These are phyloP conservation scores for Phytopythium montanum DNA, from an alignment of 352 stramenopile genomes.

Conservation along the genomic window DNA sequence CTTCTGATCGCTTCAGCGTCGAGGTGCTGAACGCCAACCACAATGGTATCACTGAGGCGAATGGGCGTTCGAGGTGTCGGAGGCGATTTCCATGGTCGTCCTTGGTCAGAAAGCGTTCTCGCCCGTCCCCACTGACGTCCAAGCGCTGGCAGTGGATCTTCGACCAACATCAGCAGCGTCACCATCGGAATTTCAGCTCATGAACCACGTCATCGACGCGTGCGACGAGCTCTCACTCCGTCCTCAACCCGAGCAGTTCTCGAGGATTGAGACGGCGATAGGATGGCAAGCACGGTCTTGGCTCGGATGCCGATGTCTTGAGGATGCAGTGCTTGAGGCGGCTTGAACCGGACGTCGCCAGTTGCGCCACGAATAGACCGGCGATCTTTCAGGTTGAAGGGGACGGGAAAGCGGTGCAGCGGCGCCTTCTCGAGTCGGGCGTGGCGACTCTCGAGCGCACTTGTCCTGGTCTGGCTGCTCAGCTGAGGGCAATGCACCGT, in stretches of 20 bases:
- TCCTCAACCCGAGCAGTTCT: too few relatives aligned
- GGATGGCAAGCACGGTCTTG: background rate
- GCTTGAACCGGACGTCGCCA: background rate
- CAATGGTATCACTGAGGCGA: background rate
- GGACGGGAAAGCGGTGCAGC: background rate
- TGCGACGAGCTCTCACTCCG: too few relatives aligned
- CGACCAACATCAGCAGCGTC: background rate
- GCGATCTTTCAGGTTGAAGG: conserved; percentile 2
- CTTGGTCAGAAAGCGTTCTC: background rate
- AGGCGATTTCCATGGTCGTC: background rate
- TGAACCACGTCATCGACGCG: background rate
- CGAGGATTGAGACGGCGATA: too few relatives aligned
- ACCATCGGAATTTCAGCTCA: background rate
- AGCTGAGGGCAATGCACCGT: background rate
- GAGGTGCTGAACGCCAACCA: background rate
- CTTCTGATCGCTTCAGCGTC: background rate
- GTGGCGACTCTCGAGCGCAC: background rate
- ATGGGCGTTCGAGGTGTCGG: background rate
- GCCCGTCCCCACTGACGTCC: background rate
- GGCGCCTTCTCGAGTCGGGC: conserved; percentile 3
- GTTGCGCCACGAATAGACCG: background rate
- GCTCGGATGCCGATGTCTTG: background rate
- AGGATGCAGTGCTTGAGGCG: background rate
- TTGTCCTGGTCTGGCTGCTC: background rate
- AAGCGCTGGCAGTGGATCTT: background rate